Percentiles rank a stretch among this genome's conserved stretches.
phyloP scores from a whole-genome alignment of 495 filamentous ascomycete species.

The Xylaria palmicola region DNA sequence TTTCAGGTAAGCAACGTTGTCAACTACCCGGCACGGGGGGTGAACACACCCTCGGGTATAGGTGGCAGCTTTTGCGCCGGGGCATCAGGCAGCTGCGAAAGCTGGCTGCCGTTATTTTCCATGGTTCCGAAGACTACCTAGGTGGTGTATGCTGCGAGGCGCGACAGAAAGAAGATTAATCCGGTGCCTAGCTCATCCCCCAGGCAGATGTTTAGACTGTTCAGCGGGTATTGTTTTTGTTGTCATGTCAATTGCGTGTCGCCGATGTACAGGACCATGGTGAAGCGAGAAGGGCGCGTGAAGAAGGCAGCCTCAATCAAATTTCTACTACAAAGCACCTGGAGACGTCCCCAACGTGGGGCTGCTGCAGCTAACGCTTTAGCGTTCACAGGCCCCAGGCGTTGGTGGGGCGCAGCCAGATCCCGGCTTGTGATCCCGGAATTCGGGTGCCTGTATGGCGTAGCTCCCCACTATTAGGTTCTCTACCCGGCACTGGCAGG shows the following conservation, averaged over 20 bases:
- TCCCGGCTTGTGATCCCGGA: too few species aligned
- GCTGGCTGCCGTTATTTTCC: neutral
- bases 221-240: neutral
- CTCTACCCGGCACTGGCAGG: too few species aligned
- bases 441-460: neutral
- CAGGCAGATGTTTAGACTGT: conserved; percentile 8
- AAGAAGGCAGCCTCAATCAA: neutral
- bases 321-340: too few species aligned
- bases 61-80: conserved; percentile 12
- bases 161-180: neutral
- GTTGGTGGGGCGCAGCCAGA: neutral
- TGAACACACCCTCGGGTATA: conserved; percentile 16
- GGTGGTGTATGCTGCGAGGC: neutral
- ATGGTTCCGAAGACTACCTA: neutral
- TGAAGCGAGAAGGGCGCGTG: neutral
- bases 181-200: conserved; percentile 8
- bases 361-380: neutral
- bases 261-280: neutral
- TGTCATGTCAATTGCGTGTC: conserved; percentile 10
- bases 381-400: neutral
- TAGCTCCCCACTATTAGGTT: neutral
- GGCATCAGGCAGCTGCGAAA: conserved; percentile 16
- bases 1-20: conserved; percentile 35
- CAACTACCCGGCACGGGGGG: neutral
- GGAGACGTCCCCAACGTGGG: conserved; percentile 1